Conservation (phyloP, 768 basidiomycete species). For the Lactifluus pinguis region DNA sequence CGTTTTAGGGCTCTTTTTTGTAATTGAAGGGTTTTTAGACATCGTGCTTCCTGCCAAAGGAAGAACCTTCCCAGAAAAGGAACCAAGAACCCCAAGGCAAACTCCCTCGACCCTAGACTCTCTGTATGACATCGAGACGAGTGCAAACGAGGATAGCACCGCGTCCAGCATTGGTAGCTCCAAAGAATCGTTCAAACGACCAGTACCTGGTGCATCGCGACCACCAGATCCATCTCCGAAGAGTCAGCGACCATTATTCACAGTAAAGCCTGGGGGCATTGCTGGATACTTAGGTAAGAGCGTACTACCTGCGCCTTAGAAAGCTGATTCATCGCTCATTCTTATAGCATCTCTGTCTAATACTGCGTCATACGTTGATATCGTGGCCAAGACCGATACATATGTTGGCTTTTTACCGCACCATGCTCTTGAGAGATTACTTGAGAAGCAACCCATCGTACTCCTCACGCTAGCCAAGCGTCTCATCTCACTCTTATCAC, state of each 20-base stretch:
- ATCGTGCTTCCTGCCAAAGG: constrained; percentile 62
- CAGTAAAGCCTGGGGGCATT: constrained; percentile 94
- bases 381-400: constrained; percentile 94
- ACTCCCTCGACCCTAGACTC: constrained; percentile 9
- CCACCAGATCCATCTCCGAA: constrained; percentile 36
- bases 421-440: constrained; percentile 76
- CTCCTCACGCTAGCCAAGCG: constrained; percentile 92
- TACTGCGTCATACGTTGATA: constrained; percentile 92
- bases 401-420: constrained; percentile 94
- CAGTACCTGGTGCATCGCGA: constrained; percentile 24
- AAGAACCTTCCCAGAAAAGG: neutral
- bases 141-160: constrained; percentile 11
- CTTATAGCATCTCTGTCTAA: constrained; percentile 74
- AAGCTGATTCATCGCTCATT: neutral
- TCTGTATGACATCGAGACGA: constrained; percentile 12
- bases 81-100: constrained; percentile 6
- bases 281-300: constrained; percentile 84
- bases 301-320: neutral
- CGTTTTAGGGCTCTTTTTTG: constrained; percentile 73
- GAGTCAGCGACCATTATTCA: constrained; percentile 60
- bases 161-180: constrained; percentile 11
- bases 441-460: constrained; percentile 94
- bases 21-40: constrained; percentile 93
- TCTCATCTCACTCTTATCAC: constrained; percentile 90
- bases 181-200: constrained; percentile 3